Conservation (phyloP, 345 rosid species). For the Barbarea vulgaris region DNA sequence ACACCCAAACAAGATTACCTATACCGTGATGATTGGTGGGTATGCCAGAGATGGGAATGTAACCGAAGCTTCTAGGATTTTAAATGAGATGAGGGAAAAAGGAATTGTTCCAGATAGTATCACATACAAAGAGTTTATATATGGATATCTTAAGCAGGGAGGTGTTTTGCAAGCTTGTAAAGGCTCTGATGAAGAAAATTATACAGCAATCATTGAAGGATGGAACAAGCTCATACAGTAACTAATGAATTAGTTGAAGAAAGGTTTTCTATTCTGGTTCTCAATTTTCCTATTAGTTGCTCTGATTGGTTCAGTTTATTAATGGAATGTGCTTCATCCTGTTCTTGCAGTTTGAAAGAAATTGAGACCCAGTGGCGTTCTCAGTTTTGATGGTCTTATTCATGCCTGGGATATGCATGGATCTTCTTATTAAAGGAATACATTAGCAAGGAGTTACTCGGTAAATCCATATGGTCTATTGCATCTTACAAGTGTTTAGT, state of each 20-base stretch:
- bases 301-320: conserved; percentile 3
- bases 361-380: not conserved
- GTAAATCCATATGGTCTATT: conserved; percentile 17
- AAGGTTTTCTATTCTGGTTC: conserved; percentile 18
- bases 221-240: conserved; percentile 43
- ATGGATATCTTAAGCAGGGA: conserved; percentile 64
- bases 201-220: conserved; percentile 61
- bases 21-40: conserved; percentile 71
- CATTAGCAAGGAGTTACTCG: not conserved
- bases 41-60: conserved; percentile 60
- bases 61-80: conserved; percentile 62
- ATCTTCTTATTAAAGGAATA: not conserved
- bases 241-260: conserved; percentile 14
- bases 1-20: conserved; percentile 73
- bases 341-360: conserved; percentile 16
- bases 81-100: conserved; percentile 58
- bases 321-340: not conserved
- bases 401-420: not conserved
- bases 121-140: conserved; percentile 62
- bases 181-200: conserved; percentile 67
- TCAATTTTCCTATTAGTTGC: not conserved
- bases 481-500: conserved; percentile 14
- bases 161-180: conserved; percentile 56
- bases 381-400: conserved; percentile 15
- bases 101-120: conserved; percentile 63